phyloP scores from a whole-genome alignment of 2,329 filamentous ascomycete genomes.

The Ophiostoma sp. region DNA sequence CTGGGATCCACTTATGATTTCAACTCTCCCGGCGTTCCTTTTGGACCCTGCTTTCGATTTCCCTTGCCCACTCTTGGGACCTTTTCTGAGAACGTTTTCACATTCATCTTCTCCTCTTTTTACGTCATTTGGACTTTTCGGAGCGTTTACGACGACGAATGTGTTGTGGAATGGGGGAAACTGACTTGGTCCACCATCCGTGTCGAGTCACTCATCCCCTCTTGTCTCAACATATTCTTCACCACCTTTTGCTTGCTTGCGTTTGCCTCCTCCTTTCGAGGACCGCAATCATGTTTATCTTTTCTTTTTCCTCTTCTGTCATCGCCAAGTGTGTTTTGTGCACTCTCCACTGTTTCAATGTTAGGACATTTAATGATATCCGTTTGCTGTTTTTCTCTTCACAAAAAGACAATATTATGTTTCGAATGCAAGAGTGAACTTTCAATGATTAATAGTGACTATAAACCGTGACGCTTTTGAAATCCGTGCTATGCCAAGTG shows the following conservation, averaged over 20 bases:
- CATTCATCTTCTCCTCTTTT: neutral
- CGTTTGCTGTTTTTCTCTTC: conserved; percentile 30
- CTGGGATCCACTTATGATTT: neutral
- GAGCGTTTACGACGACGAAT: conserved; percentile 16
- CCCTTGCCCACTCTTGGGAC: neutral
- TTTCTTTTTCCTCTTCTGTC: conserved; percentile 2
- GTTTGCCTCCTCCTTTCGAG: neutral
- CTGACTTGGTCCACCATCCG: neutral
- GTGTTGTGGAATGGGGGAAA: neutral
- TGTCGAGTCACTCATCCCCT: neutral
- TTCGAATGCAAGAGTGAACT: neutral
- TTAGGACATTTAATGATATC: conserved; percentile 40
- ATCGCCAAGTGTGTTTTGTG: conserved; percentile 8
- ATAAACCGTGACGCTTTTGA: neutral
- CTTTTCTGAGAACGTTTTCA: neutral
- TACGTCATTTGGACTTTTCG: neutral
- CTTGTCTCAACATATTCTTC: neutral
- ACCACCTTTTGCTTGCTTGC: neutral
- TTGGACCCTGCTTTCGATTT: neutral
- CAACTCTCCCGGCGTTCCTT: neutral
- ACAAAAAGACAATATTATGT: neutral
- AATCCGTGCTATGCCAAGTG: conserved; percentile 14
- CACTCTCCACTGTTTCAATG: conserved; percentile 26
- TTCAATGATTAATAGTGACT: neutral
- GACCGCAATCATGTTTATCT: neutral